Base-by-base conservation (phyloP, 345 rosid species). In the Lepidium sativum region DNA sequence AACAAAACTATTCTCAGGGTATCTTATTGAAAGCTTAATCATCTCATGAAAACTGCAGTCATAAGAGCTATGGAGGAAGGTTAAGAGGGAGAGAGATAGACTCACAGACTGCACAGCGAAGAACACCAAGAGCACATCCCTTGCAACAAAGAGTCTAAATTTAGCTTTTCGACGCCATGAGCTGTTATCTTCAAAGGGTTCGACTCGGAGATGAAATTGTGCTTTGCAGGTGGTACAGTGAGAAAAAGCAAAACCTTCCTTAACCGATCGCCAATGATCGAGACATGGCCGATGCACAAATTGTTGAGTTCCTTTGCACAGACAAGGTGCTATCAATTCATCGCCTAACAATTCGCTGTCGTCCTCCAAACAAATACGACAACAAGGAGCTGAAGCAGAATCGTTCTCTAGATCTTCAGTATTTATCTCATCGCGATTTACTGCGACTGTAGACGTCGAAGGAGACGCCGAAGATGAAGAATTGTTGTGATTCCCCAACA, bases 291-390 rank as follows among this genome's bases (percentile, higher is more conserved):
- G 91, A 68, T 89, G 96, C 63, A 89, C 97, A 63, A 86, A 86
- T 77, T 86, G 91, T 51, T 89, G 97, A 16, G 97, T 89, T 63
- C 94, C 97, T 81, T 92, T 92, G 78, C 97, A 92, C 98, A 87
- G 86, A 80, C 98, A 92, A 13, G 98, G 98, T 21, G 97, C 84
- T 77, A 92, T 92, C 81, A 92, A 74, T 57, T 87, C 98, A 79
- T 89, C 98, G 27, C 71, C 98, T 84, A 80, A 12, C 63, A 78
- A 70, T 64, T 92, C 88, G 40, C 88, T 74, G 56, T 92, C 97
- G 72, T 82, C 73, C 80, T 92, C 98, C 13, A 92, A 87, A 74
- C 98, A 92, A 68, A 92, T 89, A 41, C 98, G 94, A 59, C 97
- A 92, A 58, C 86, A 76, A 65, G 96, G 88, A 73, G 81, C 51